Base-by-base conservation (phyloP, 2,329 filamentous ascomycete genomes). In the Trematosphaeria pertusa region DNA sequence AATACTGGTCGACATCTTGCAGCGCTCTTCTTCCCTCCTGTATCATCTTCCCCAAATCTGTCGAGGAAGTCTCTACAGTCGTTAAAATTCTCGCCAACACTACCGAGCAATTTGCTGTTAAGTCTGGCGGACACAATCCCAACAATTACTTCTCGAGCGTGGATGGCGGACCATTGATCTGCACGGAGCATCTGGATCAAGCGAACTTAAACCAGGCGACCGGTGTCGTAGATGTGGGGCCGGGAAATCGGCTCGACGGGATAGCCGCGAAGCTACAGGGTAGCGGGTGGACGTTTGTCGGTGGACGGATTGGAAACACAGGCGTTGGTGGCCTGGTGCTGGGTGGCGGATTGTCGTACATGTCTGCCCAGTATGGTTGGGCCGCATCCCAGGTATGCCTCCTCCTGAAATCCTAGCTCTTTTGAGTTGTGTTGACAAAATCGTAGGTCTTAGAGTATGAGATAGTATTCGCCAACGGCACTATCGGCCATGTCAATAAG, bases 31-130 rank as follows among this genome's bases (percentile, higher is more conserved):
- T 59, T 11, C 64, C 66, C 0, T 61, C 58, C 2, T 70, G 67
- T 37, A 68, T 70, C 37, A 56, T 69, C 46, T 63, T 64, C 21
- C 63, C 64, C 2, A 64, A 57, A 15, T 80, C 73, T 24, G 70
- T 75, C 0, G 65, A 75, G 12, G 79, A 85, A 57, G 80, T 85
- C 28, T 73, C 80, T 0, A 71, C 73, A 8, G 74, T 82, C n/a
- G 73, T 86, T 36, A 74, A 72, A 19, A 71, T 79, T 21, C 72
- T 85, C 10, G 46, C 52, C 17, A 59, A 59, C 35, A 62, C 48
- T 1, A 73, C 72, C 6, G 64, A 75, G 24, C 75, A 75, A 36
- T 81, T 86, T 36, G 84, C 83, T 14, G 75, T 84, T 67, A 76
- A 80, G 61, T 74, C 76, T 8, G 81, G 80, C 6, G 76, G 76